Evolutionary conservation across 1,284 basidiomycete genomes (phyloP), one percentile per base, ranked within the genome.

Genomic region (Fomitopsis schrenkii): DNA sequence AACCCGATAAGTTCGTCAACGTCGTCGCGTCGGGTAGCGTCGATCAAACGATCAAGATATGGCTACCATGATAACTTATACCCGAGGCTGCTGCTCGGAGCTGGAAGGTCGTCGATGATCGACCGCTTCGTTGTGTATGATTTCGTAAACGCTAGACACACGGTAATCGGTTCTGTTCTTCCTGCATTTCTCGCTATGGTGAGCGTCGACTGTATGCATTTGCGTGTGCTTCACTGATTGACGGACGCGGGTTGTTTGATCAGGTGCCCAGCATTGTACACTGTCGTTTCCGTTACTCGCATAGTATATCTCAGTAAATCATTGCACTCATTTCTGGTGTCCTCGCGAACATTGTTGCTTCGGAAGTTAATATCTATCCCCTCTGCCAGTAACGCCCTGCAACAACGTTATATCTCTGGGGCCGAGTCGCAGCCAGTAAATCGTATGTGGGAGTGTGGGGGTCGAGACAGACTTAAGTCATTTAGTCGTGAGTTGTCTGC

Each of bases 11-110:
- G 65, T 73, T 79, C 52, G 80, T 88, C 58, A 88, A 87, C 70
- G 86, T 90, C n/a, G 71, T 88, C 53, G 87, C 87, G 3, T 85
- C 86, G 2, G 86, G 85, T 6, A 83, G 83, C 58, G 85, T 85
- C 26, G 88, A 90, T 73, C 79, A 82, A 79, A 38, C 70, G 76
- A 61, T 78, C 78, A 57, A 71, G 68, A 67, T 71, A 22, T 71
- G 70, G 70, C 65, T 69, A 52, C 70, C 70, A 66, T 50, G 48
- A 50, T 71, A 58, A 67, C 17, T 54, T 54, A 54, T 54, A 33
- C 10, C 36, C 17, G 52, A 36, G 52, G 35, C 35, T 38, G 52
- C 52, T 53, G 36, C 35, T 54, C 52, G 52, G 52, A 54, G 17
- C n/a, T 38, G 19, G 57, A 50, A 33, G 17, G 28, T 22, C 35